Evolutionary conservation across 2,329 filamentous ascomycete species (phyloP), one percentile per base, ranked within the genome.

Genomic region (Talaromyces sp.): DNA sequence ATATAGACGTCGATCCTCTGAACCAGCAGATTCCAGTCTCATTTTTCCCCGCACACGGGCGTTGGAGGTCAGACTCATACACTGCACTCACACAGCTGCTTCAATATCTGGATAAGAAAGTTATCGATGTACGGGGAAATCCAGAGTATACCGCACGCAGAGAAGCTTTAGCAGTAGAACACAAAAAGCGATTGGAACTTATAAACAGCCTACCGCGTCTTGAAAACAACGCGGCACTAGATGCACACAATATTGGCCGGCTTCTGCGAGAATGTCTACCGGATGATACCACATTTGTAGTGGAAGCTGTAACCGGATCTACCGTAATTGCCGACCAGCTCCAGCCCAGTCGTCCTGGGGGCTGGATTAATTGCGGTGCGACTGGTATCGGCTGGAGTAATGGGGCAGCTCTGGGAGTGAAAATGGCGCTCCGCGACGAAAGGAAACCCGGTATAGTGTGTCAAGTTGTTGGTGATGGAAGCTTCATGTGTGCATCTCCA

Each of bases 11-110:
- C 37, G 87, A 89, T 66, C 85, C 86, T 2, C 75, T 89, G 13
- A 89, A 89, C 77, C 84, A 88, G 74, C 82, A 87, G 73, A 90
- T 90, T 84, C 87, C 87, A 0, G 78, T 90, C 19, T 88, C 87
- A 71, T 91, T 90, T 70, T 83, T 91, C 54, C 80, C 83, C 9
- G 87, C 88, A 1, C 77, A 84, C 63, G 82, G 82, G 6, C 82
- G 88, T 7, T 91, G 87, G 73, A 82, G 83, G 52, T 88, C 87
- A 16, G 87, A 91, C 71, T 82, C 83, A 3, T 78, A 83, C 63
- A 82, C 82, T 0, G 78, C 90, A 0, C 73, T 95, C 1, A 82
- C 84, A 24, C 90, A 95, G 72, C 78, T 96, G 35, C 43, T 47
- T 13, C 43, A 22, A 47, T 10, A 47, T 47, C 19, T 47, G 4